Evolutionary conservation across 371 early-diverging fungal genomes (phyloP).

Genomic region (Amoeboaphelidium protococcarum): DNA sequence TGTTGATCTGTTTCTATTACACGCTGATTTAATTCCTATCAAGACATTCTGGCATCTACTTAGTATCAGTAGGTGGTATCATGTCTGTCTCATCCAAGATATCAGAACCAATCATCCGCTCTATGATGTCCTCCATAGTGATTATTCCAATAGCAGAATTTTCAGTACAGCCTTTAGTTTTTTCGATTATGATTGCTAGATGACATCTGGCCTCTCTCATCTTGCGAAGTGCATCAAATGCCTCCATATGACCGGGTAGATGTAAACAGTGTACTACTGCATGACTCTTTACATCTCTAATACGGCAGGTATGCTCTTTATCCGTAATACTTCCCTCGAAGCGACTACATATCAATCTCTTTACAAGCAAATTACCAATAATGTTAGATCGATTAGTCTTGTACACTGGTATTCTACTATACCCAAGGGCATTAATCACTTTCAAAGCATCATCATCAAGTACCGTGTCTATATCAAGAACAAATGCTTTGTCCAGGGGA

Average conservation of each 20-base stretch:
- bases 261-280: too few species aligned
- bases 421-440: slow-evolving; percentile 45
- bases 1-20: too few species aligned
- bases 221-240: too few species aligned
- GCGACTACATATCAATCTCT: slow-evolving; percentile 38
- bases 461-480: slow-evolving; percentile 33
- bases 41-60: too few species aligned
- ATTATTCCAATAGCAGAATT: slow-evolving; percentile 72
- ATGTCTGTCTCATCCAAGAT: slow-evolving; percentile 1
- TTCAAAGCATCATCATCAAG: slow-evolving; percentile 34
- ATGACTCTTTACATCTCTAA: too few species aligned
- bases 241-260: too few species aligned
- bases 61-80: too few species aligned
- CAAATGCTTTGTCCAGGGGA: slow-evolving; percentile 48
- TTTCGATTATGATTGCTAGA: too few species aligned
- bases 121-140: slow-evolving; percentile 87
- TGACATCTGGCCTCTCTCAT: too few species aligned
- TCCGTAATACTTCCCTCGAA: not conserved
- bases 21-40: too few species aligned
- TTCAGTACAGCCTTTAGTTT: too few species aligned
- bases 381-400: slow-evolving; percentile 28
- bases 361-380: slow-evolving; percentile 66
- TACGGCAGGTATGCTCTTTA: not conserved
- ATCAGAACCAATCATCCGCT: slow-evolving; percentile 70
- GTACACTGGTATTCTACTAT: slow-evolving; percentile 72